Base-by-base conservation (phyloP, 371 early-diverging fungal genomes). In the Rhizopus sp. region DNA sequence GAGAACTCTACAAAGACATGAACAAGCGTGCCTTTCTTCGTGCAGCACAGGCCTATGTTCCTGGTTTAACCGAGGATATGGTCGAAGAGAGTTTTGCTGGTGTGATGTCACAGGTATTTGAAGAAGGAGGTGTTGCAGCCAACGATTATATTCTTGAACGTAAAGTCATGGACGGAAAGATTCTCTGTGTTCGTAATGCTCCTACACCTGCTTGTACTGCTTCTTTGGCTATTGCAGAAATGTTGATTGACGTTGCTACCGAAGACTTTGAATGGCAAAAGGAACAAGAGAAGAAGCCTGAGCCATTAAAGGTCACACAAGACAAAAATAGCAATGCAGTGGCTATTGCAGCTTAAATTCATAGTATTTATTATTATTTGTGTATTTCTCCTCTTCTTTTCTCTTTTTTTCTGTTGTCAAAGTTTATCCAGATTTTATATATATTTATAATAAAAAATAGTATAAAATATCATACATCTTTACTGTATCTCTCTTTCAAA, bases 31-130 rank as follows among this genome's bases (percentile, higher is more conserved):
- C 78, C 8, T 78, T 78, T 47, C 49, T 78, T 33, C 60, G 63
- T 35, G 64, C 69, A 49, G 78, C 66, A 9, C 75, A 75, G 39
- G 63, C 58, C 9, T 67, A 64, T 46, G 66, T 75, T 23, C 78
- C 78, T 29, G 60, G 57, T 5, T 60, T 78, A 7, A 69, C 68
- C 9, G 66, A 49, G 23, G 72, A 78, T 38, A 78, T 78, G 78
- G 78, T 78, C 1, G 78, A 78, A 40, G 71, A 67, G 13, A 78
- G 78, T 33, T 78, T 73, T 53, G 59, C 72, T 3, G 78, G 78
- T 16, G 73, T 78, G 2, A 78, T 78, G 78, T 63, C 72, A 0
- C 75, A 75, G 57, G 78, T 78, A 10, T 78, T 78, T 55, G 75
- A 69, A 59, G 68, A 62, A 45, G 77, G 77, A 35, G 73, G 73